Base-by-base conservation (phyloP, 495 filamentous ascomycete species). In the Aspergillus baeticus region DNA sequence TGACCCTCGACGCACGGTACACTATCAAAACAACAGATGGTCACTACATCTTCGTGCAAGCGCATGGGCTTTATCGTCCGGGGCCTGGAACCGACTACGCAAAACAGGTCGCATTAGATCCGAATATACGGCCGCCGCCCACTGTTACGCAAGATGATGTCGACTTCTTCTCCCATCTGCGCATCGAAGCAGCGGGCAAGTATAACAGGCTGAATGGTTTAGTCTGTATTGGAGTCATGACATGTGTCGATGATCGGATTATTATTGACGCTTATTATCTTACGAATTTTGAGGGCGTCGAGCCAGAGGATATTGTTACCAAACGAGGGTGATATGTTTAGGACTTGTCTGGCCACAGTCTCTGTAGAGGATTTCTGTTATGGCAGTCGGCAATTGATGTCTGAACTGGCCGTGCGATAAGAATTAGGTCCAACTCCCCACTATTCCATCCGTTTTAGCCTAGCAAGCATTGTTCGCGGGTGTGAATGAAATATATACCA, bases 141-240 rank as follows among this genome's bases (percentile, higher is more conserved):
- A 65, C 57, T 0, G 64, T 67, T 1, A 58, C 66, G 0, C 68
- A 69, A 23, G 64, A 67, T 38, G 63, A 71, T 45, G 64, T 67
- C 0, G 68, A 71, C 42, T 71, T 69, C 48, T 71, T 71, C 35
- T 69, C 68, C 0, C 68, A 71, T 61, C 20, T 71, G 22, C 52
- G 64, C 4, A 49, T 71, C 11, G 64, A 71, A 54, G 56, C 68
- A 2, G 66, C 59, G 0, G 66, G 66, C 0, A 65, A 60, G 34
- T 70, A 72, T 44, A 72, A 72, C 31, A 70, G 65, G 66, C 54
- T 70, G 45, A 69, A 72, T 58, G 68, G 66, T 18, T 37, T 69
- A 45, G 63, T 72, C 0, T 72, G 67, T 46, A 44, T 70, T 18
- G 68, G 68, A 2, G 68, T 70, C 1, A 72, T 72, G 69, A 64